Conservation (phyloP, 2,329 filamentous ascomycete species). For the Xylariaceae sp. region DNA sequence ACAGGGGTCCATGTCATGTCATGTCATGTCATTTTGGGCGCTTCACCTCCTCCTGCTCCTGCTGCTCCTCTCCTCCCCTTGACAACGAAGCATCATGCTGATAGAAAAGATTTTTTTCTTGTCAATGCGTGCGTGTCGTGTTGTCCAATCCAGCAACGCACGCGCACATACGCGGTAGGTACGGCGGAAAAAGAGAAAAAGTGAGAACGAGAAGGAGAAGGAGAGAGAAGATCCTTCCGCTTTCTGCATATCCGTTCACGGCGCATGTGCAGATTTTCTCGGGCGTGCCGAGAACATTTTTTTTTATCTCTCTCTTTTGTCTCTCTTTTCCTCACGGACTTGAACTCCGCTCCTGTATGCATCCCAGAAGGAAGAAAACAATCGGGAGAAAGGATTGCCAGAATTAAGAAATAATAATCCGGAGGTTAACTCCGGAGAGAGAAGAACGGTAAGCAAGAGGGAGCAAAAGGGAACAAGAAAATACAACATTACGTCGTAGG, state of each 20-base stretch:
- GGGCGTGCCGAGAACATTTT: not conserved
- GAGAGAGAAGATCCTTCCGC: not conserved
- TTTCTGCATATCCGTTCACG: not conserved
- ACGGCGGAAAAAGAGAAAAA: too few relatives aligned
- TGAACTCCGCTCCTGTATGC: too few relatives aligned
- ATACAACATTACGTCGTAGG: not conserved
- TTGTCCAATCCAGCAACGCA: not conserved
- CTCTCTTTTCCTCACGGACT: too few relatives aligned
- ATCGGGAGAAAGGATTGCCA: not conserved
- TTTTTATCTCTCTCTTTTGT: too few relatives aligned
- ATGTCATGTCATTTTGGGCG: not conserved
- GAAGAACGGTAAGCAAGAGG: not conserved
- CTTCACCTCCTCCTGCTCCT: not conserved
- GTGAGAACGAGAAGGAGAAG: too few relatives aligned
- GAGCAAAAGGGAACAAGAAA: not conserved
- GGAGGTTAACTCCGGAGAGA: not conserved
- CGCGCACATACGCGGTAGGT: not conserved
- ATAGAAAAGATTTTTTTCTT: not conserved
- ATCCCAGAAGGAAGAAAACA: not conserved
- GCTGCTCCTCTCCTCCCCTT: not conserved
- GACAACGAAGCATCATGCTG: not conserved
- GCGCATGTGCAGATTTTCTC: not conserved
- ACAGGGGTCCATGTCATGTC: too few relatives aligned
- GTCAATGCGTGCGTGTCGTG: not conserved
- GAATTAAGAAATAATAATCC: not conserved